A percentile compares a stretch with the other conserved stretches of the same genome.
phyloP scores from a whole-genome alignment of 1,284 basidiomycete genomes.

The Polyporus tsugae region DNA sequence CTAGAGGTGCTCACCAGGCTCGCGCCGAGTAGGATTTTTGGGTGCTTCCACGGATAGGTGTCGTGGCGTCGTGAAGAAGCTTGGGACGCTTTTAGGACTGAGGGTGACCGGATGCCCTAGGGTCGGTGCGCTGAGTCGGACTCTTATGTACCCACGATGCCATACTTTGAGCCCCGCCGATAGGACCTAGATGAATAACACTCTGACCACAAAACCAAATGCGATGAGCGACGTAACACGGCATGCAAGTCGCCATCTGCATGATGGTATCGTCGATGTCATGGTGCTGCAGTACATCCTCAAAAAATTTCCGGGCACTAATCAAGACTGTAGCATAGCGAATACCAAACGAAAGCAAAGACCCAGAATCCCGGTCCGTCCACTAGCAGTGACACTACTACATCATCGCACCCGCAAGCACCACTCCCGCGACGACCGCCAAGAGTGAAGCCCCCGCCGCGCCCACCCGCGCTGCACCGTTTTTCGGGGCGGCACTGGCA shows the following conservation, averaged over 20 bases:
- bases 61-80: not conserved
- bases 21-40: conserved; percentile 7
- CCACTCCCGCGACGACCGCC: not conserved
- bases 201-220: too few species aligned
- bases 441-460: not conserved
- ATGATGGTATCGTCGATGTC: too few species aligned
- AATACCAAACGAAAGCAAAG: not conserved
- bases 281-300: too few species aligned
- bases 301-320: not conserved
- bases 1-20: conserved; percentile 48
- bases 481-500: not conserved
- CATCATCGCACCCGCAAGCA: not conserved
- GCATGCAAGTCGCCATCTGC: too few species aligned
- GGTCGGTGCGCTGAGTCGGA: not conserved
- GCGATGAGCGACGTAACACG: too few species aligned
- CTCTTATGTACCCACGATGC: not conserved
- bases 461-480: not conserved
- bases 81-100: too few species aligned
- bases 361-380: not conserved
- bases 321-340: not conserved
- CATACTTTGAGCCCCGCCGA: too few species aligned
- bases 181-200: too few species aligned
- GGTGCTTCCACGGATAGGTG: conserved; percentile 17
- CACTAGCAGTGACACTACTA: not conserved
- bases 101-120: not conserved